phyloP scores from a whole-genome alignment of 164 flowering plant species.

The Magnolia changhungtana region DNA sequence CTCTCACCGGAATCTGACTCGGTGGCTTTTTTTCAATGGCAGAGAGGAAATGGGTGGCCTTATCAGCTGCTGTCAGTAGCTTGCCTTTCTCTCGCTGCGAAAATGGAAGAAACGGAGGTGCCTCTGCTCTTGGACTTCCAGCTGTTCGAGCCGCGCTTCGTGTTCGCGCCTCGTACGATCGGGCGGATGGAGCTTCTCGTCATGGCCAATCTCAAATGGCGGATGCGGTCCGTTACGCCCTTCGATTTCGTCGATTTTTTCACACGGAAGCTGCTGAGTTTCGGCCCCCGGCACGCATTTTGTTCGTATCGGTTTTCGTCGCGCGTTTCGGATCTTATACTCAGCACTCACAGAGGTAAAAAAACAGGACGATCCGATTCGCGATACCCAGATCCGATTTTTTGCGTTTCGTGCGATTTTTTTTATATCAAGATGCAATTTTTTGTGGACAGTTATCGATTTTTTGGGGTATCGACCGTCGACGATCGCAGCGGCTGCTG shows the following conservation, averaged over 20 bases:
- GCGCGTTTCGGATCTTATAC: constrained; percentile 40
- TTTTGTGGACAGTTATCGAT: constrained; percentile 34
- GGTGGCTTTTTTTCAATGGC: neutral
- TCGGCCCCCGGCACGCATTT: neutral
- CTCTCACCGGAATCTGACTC: neutral
- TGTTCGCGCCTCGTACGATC: constrained; percentile 54
- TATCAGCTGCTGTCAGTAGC: constrained; percentile 70
- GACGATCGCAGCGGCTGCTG: constrained; percentile 56
- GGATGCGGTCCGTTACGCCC: constrained; percentile 57
- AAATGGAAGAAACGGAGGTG: constrained; percentile 63
- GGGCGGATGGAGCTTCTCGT: constrained; percentile 64
- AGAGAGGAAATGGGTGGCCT: constrained; percentile 49
- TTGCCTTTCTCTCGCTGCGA: constrained; percentile 69
- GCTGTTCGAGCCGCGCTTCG: constrained; percentile 31
- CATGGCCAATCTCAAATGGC: constrained; percentile 54
- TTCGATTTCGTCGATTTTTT: constrained; percentile 51
- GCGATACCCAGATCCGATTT: neutral
- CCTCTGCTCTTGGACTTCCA: constrained; percentile 59
- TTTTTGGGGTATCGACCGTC: constrained; percentile 54
- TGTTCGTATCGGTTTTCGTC: neutral
- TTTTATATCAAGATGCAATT: too few relatives aligned
- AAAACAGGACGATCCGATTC: too few relatives aligned
- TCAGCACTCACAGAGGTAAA: constrained; percentile 49
- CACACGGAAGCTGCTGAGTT: constrained; percentile 22
- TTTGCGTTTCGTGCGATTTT: neutral